These are phyloP conservation scores for Acephala macrosclerotiorum DNA, from an alignment of 2,329 filamentous ascomycete species.

Conservation along the genomic window DNA sequence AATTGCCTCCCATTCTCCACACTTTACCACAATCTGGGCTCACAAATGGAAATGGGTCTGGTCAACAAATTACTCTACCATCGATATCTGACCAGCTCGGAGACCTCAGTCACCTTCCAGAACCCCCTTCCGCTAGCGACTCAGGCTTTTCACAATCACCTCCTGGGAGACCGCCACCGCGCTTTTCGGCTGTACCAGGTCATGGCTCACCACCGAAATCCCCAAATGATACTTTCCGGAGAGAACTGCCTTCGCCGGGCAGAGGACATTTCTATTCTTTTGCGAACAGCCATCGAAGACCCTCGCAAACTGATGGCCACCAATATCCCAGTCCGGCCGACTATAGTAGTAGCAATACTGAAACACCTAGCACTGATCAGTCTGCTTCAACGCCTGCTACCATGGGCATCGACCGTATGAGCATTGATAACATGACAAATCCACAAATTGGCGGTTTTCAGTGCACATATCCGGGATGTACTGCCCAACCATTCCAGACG, in stretches of 20 bases:
- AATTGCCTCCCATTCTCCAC: conserved; percentile 41
- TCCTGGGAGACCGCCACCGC: conserved; percentile 33
- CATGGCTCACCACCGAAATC: conserved; percentile 43
- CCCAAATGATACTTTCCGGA: conserved; percentile 45
- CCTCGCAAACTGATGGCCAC: conserved; percentile 37
- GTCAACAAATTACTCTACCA: conserved; percentile 40
- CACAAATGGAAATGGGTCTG: conserved; percentile 36
- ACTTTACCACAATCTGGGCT: conserved; percentile 37
- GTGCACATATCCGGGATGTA: conserved; percentile 71
- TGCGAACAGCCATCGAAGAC: conserved; percentile 32
- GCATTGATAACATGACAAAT: conserved; percentile 64
- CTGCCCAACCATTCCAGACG: conserved; percentile 77
- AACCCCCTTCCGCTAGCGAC: conserved; percentile 31
- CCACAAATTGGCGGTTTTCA: conserved; percentile 61
- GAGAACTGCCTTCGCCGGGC: conserved; percentile 51
- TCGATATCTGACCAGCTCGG: conserved; percentile 42
- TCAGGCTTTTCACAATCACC: conserved; percentile 41
- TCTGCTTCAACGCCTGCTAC: conserved; percentile 52
- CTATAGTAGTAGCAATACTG: conserved; percentile 47
- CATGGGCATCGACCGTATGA: conserved; percentile 60
- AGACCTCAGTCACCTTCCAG: conserved; percentile 40
- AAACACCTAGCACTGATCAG: conserved; percentile 56
- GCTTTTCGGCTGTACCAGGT: conserved; percentile 34
- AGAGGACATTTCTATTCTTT: conserved; percentile 29
- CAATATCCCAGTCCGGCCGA: conserved; percentile 37